Conservation (phyloP, 169 alveolate species). For the Babesia bovis region DNA sequence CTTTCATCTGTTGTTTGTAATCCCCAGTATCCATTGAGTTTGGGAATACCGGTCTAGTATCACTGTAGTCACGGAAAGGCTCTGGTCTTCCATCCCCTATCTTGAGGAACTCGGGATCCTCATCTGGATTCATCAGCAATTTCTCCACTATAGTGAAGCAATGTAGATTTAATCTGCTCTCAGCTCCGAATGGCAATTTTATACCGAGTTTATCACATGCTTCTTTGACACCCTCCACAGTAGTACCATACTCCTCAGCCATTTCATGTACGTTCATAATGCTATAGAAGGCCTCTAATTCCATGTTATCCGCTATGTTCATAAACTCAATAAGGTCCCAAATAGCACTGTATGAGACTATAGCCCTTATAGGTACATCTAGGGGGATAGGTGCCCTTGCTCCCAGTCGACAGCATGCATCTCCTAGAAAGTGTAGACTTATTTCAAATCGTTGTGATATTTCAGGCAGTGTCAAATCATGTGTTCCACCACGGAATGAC, state of each 20-base stretch:
- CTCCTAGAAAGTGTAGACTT: slow-evolving; percentile 53
- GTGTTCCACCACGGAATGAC: slow-evolving; percentile 49
- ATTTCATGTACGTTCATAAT: slow-evolving; percentile 12
- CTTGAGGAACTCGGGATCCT: slow-evolving; percentile 1
- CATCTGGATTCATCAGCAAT: slow-evolving; percentile 1
- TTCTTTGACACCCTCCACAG: slow-evolving; percentile 29
- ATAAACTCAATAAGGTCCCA: slow-evolving; percentile 63
- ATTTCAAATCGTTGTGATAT: slow-evolving; percentile 40
- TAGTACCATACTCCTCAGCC: slow-evolving; percentile 4
- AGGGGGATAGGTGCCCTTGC: slow-evolving; percentile 52
- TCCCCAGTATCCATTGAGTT: slow-evolving; percentile 16
- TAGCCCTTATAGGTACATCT: slow-evolving; percentile 43
- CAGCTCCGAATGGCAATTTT: slow-evolving; percentile 44
- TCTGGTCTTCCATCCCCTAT: not conserved
- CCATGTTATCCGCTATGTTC: slow-evolving; percentile 57
- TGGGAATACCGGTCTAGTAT: slow-evolving; percentile 22
- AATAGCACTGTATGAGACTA: slow-evolving; percentile 58
- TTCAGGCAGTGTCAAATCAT: slow-evolving; percentile 51
- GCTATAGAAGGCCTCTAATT: slow-evolving; percentile 47
- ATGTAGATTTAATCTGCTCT: slow-evolving; percentile 42
- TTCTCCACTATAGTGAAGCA: slow-evolving; percentile 43
- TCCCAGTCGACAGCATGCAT: slow-evolving; percentile 68
- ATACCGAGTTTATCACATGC: slow-evolving; percentile 31
- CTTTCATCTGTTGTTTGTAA: not conserved
- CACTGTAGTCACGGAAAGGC: slow-evolving; percentile 5